These are phyloP conservation scores for Fusarium compactum DNA, from an alignment of 2,329 filamentous ascomycete species.

Conservation along the genomic window DNA sequence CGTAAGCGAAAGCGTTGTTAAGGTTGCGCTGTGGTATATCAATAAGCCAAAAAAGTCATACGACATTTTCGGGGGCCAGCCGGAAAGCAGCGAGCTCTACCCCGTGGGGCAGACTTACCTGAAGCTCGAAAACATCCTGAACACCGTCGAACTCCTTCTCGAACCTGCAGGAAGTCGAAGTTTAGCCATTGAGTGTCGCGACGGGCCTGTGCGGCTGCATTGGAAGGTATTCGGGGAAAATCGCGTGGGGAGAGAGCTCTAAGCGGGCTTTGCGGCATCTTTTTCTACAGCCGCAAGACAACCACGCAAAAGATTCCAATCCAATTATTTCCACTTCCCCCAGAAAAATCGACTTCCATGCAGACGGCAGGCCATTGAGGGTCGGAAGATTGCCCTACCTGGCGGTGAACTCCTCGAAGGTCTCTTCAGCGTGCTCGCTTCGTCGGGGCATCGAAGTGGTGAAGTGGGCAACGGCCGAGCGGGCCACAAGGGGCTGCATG, in stretches of 20 bases:
- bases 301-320: constrained; percentile 9
- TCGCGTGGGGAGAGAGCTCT: constrained; percentile 44
- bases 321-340: constrained; percentile 3
- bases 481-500: constrained; percentile 66
- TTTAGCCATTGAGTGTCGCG: constrained; percentile 48
- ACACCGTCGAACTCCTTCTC: constrained; percentile 99
- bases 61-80: constrained; percentile 46
- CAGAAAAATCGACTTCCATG: constrained; percentile 1
- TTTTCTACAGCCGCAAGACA: constrained; percentile 35
- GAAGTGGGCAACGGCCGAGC: constrained; percentile 69
- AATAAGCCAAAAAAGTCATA: constrained; percentile 50
- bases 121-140: constrained; percentile 99
- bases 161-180: constrained; percentile 71
- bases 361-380: constrained; percentile 34
- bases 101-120: constrained; percentile 70
- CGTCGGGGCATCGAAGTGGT: constrained; percentile 71
- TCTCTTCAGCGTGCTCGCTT: constrained; percentile 87
- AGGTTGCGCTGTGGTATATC: constrained; percentile 76
- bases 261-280: constrained; percentile 46
- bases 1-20: constrained; percentile 99
- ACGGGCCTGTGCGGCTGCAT: constrained; percentile 38
- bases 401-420: constrained; percentile 97
- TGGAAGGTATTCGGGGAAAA: constrained; percentile 46
- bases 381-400: constrained; percentile 72
- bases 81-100: constrained; percentile 40